Conservation (phyloP, 345 rosid genomes). For the Odontarrhena argentea region DNA sequence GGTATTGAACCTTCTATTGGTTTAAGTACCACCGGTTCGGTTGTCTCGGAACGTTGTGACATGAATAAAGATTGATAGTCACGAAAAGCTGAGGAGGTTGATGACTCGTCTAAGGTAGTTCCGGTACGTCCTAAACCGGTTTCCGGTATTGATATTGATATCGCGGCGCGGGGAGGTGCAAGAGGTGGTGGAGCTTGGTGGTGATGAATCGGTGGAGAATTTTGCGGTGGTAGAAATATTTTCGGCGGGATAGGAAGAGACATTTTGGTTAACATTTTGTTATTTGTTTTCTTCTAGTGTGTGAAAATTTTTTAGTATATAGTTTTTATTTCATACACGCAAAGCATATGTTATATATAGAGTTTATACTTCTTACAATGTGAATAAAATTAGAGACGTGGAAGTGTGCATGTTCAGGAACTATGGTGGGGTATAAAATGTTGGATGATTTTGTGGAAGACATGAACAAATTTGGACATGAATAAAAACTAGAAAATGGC, state of each 20-base stretch:
- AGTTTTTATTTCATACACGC: constrained; percentile 33
- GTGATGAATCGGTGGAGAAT: constrained; percentile 40
- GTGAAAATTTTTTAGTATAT: constrained; percentile 29
- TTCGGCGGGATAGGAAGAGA: constrained; percentile 39
- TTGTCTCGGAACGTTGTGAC: constrained; percentile 74
- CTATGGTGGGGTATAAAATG: constrained; percentile 45
- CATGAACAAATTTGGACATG: constrained; percentile 34
- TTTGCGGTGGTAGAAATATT: constrained; percentile 43
- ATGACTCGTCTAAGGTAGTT: constrained; percentile 36
- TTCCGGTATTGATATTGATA: constrained; percentile 54
- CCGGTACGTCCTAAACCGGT: constrained; percentile 25
- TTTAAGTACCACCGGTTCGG: constrained; percentile 48
- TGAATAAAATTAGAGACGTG: constrained; percentile 34
- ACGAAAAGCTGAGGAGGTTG: constrained; percentile 63
- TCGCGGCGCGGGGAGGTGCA: constrained; percentile 46
- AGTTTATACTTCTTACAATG: neutral
- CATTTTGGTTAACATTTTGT: constrained; percentile 47
- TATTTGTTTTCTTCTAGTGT: constrained; percentile 1
- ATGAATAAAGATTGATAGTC: constrained; percentile 82
- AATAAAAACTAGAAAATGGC: constrained; percentile 36
- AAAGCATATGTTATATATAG: constrained; percentile 38
- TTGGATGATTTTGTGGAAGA: constrained; percentile 39
- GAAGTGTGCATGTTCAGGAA: constrained; percentile 39
- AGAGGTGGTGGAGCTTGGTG: constrained; percentile 38
- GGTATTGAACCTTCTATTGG: constrained; percentile 66